A percentile compares a stretch with the other conserved stretches of the same genome.
phyloP scores from a whole-genome alignment of 257 asterid genomes.

The Nicotiana obtusifolia region DNA sequence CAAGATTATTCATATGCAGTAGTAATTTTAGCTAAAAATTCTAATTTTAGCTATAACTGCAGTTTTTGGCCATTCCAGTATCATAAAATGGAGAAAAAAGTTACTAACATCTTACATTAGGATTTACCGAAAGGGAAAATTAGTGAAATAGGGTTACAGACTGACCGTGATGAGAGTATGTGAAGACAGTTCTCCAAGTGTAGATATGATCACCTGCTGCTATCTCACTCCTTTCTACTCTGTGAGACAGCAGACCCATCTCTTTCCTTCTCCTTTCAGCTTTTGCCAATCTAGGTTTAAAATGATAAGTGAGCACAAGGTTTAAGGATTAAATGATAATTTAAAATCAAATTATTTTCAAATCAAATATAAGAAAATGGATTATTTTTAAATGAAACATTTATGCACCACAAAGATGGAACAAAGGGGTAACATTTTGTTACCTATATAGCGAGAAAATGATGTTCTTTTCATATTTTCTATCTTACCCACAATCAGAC shows the following conservation, averaged over 20 bases:
- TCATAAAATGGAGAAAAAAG: neutral
- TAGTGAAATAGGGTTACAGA: neutral
- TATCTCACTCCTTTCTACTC: constrained; percentile 12
- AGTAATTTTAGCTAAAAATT: neutral
- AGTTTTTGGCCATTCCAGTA: neutral
- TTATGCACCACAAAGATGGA: too few relatives aligned
- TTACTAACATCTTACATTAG: neutral
- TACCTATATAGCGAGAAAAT: too few relatives aligned
- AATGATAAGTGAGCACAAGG: too few relatives aligned
- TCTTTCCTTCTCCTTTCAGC: neutral
- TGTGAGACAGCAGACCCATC: constrained; percentile 27
- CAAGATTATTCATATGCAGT: neutral
- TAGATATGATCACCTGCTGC: constrained; percentile 31
- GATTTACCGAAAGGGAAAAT: neutral
- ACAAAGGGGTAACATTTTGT: too few relatives aligned
- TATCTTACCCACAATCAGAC: too few relatives aligned
- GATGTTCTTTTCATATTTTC: too few relatives aligned
- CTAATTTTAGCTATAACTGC: neutral
- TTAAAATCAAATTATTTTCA: too few relatives aligned
- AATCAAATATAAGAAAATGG: too few relatives aligned
- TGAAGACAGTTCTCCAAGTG: constrained; percentile 25
- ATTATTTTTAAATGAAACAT: too few relatives aligned
- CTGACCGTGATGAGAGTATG: constrained; percentile 34
- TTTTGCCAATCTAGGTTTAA: neutral
- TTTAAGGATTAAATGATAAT: too few relatives aligned